phyloP scores from a whole-genome alignment of 495 filamentous ascomycete species.

The Hypoxylon lenormandii region DNA sequence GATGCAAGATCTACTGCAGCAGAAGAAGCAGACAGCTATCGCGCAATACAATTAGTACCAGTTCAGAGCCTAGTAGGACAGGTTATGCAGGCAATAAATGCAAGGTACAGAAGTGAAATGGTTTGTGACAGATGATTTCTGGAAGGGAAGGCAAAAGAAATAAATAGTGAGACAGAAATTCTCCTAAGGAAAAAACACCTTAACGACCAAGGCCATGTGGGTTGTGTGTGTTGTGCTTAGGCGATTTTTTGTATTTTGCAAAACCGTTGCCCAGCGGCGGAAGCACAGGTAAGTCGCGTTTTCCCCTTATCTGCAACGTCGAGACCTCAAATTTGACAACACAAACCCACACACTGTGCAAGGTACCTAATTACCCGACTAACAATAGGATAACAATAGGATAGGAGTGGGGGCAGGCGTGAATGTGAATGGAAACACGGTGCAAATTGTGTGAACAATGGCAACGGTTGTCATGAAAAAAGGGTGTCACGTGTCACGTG shows the following conservation, averaged over 20 bases:
- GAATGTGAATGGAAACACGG: background rate
- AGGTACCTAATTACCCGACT: no score
- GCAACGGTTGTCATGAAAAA: constrained; percentile 13
- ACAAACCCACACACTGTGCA: no score
- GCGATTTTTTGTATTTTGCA: no score
- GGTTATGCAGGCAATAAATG: constrained; percentile 18
- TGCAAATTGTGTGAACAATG: constrained; percentile 15
- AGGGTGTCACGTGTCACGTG: constrained; percentile 14
- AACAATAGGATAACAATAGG: no score
- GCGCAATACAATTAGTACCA: constrained; percentile 19
- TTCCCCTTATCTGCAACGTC: no score
- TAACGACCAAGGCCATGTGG: no score
- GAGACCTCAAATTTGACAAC: no score
- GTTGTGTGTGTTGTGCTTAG: no score
- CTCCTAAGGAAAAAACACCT: no score
- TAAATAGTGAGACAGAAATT: no score
- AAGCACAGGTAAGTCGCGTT: no score
- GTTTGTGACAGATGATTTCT: background rate
- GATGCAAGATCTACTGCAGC: constrained; percentile 84
- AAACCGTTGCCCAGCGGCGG: no score
- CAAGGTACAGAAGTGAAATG: constrained; percentile 21
- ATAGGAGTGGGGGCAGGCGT: background rate
- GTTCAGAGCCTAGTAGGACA: constrained; percentile 4
- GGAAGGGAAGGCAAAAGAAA: background rate
- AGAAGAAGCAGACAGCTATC: constrained; percentile 79